Conservation (phyloP, 2,329 filamentous ascomycete genomes). For the Phyllosticta citriasiana region DNA sequence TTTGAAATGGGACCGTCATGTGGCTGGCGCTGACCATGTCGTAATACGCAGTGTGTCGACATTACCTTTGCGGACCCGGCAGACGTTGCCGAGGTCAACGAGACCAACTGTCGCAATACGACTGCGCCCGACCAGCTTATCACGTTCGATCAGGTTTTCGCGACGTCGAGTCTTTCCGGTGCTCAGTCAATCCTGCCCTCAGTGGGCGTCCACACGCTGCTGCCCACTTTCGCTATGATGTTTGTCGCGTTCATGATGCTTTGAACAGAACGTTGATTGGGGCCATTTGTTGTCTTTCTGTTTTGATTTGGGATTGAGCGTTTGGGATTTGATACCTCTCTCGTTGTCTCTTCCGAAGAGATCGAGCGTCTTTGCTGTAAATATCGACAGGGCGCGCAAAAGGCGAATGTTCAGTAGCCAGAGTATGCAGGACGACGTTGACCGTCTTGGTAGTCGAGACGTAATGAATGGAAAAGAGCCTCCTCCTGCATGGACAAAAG, state of each 20-base stretch:
- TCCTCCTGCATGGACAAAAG: background rate
- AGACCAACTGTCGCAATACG: constrained; percentile 82
- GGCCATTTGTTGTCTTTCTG: background rate
- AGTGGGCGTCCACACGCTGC: background rate
- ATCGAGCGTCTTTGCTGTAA: background rate
- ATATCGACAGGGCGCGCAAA: background rate
- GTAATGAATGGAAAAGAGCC: background rate
- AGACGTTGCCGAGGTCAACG: constrained; percentile 66
- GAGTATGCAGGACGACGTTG: background rate
- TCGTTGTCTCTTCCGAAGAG: background rate
- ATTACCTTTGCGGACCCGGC: constrained; percentile 79
- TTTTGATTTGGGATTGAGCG: background rate
- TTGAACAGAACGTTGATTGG: background rate
- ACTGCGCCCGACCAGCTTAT: constrained; percentile 45
- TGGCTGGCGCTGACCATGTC: background rate
- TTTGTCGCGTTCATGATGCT: constrained; percentile 7
- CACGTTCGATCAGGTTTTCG: constrained; percentile 68
- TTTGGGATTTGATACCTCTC: constrained; percentile 7
- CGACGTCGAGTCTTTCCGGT: constrained; percentile 21
- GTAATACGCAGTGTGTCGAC: constrained; percentile 72
- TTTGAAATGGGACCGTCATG: background rate
- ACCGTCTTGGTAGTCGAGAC: background rate
- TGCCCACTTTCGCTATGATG: background rate
- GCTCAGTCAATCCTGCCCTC: background rate
- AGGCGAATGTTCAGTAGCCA: background rate